Evolutionary conservation across 2,329 filamentous ascomycete genomes (phyloP).

Genomic region (Passalora sequoiae): DNA sequence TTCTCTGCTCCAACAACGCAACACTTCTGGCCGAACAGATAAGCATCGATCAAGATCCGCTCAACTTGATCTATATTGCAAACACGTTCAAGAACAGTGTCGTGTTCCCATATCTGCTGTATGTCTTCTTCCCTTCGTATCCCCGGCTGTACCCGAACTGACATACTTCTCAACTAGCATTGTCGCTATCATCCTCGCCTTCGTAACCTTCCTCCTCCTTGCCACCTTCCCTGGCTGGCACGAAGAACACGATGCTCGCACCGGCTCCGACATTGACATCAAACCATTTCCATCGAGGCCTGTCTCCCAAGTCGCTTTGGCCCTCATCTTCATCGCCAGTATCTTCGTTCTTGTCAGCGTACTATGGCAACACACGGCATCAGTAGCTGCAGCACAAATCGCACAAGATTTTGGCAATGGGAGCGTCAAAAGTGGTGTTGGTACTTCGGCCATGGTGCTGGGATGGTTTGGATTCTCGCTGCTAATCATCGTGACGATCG

Average conservation of each 20-base stretch:
- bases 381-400: constrained; percentile 88
- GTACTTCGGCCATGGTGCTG: constrained; percentile 91
- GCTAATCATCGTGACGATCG: constrained; percentile 92
- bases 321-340: constrained; percentile 73
- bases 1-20: constrained; percentile 95
- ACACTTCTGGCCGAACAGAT: constrained; percentile 87
- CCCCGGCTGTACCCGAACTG: not conserved
- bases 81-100: constrained; percentile 97
- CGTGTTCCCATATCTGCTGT: constrained; percentile 96
- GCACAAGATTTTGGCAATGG: constrained; percentile 91
- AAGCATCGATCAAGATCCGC: constrained; percentile 82
- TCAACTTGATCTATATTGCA: constrained; percentile 96
- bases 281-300: constrained; percentile 90
- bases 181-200: constrained; percentile 95
- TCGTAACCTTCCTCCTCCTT: constrained; percentile 88
- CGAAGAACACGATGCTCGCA: constrained; percentile 72
- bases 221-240: constrained; percentile 98
- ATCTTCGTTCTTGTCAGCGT: constrained; percentile 63
- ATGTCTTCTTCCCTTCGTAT: constrained; percentile 35
- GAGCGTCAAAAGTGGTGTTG: constrained; percentile 77
- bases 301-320: constrained; percentile 86
- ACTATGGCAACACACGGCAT: constrained; percentile 92
- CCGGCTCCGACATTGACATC: constrained; percentile 79
- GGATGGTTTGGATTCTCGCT: constrained; percentile 96
- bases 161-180: constrained; percentile 60